Base-by-base conservation (phyloP, 2,329 filamentous ascomycete genomes). In the Curvularia sp. region DNA sequence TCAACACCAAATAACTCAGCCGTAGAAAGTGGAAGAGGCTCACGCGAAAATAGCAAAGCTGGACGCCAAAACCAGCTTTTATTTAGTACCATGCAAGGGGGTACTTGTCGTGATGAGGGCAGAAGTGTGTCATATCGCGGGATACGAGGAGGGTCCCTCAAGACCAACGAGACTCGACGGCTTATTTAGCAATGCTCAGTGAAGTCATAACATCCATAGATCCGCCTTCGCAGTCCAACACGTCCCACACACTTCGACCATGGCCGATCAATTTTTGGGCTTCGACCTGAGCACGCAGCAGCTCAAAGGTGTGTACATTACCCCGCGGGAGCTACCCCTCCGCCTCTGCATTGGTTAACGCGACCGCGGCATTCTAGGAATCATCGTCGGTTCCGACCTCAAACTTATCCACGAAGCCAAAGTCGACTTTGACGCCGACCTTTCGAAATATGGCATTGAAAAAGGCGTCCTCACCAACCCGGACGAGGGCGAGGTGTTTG, bases 271-370 rank as follows among this genome's bases (percentile, higher is more conserved):
- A 60, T 97, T 96, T 75, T 83, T 97, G 72, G 95, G 95, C 60
- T 93, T 98, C 77, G 95, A 99, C 80, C 88, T 98, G 59, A 97
- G 93, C 42, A 98, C 95, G 57, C 95, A 98, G 78, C 94, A 98
- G 77, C 85, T 98, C 57, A 98, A 99, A 85, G 93, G 92, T 87
- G 57, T 78, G 64, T 47, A 13, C 73, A 52, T 49, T 63, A 49
- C 65, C 57, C 61, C 67, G 52, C 59, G 57, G 60, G 12, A 71
- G 65, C 72, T 71, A 71, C 72, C 71, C 71, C 74, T 63, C 60
- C 32, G 15, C 34, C 23, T 27, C 32, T 49, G 23, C 19, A 47
- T 36, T 47, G 36, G 64, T 63, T 68, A 52, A 74, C 57, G 49
- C 49, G n/a, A 56, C 49, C 28, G 50, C 51, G 42, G 58, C 50